phyloP scores from a whole-genome alignment of 805 yeast genomes.

The Zygoascus bituminiphila region DNA sequence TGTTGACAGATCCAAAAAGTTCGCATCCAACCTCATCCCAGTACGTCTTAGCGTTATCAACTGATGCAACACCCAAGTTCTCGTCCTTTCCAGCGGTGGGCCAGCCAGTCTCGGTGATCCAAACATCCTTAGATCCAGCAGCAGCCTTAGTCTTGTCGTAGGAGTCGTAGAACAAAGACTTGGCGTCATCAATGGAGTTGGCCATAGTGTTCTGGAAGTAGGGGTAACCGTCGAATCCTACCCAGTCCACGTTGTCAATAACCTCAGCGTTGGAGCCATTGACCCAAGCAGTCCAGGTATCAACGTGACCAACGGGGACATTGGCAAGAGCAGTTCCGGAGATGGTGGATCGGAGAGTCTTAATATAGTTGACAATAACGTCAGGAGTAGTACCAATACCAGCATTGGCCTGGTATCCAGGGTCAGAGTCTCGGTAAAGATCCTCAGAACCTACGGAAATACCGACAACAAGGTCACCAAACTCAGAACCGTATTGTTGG shows the following conservation, averaged over 20 bases:
- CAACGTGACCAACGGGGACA: constrained; percentile 75
- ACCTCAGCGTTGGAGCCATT: constrained; percentile 62
- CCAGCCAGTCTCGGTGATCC: constrained; percentile 95
- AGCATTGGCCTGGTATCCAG: constrained; percentile 52
- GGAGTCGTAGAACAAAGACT: constrained; percentile 77
- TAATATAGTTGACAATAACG: constrained; percentile 46
- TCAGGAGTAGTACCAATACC: constrained; percentile 56
- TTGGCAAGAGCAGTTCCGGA: constrained; percentile 56
- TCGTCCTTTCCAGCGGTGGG: constrained; percentile 69
- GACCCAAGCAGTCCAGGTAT: constrained; percentile 80
- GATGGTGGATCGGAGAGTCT: constrained; percentile 55
- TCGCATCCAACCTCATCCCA: constrained; percentile 77
- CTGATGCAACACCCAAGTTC: constrained; percentile 53
- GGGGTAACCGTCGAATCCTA: constrained; percentile 82
- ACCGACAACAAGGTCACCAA: constrained; percentile 40
- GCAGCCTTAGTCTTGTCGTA: constrained; percentile 64
- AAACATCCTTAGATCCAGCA: constrained; percentile 65
- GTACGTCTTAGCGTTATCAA: constrained; percentile 57
- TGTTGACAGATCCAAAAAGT: constrained; percentile 16
- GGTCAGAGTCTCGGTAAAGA: constrained; percentile 52
- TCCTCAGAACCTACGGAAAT: constrained; percentile 85
- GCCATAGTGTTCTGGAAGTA: constrained; percentile 82
- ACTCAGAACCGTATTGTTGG: constrained; percentile 12
- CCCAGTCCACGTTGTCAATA: constrained; percentile 62
- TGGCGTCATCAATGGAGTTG: constrained; percentile 80